Percentiles rank a stretch among this genome's conserved stretches.
Conservation (phyloP, 345 rosid species). For the Eucalyptus sideroxylon region DNA sequence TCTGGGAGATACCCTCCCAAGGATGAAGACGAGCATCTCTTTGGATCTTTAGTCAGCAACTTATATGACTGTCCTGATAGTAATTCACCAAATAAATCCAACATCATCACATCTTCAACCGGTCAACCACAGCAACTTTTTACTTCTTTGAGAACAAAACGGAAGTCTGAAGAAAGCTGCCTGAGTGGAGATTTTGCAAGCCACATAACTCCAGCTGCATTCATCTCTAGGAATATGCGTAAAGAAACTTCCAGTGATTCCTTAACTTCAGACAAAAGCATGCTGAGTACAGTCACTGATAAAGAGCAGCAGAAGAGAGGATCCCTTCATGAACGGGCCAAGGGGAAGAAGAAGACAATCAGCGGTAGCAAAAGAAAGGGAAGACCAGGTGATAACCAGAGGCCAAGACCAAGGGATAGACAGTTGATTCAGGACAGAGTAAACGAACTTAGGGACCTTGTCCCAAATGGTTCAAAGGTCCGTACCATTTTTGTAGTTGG, state of each 20-base stretch:
- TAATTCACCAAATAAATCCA: background rate
- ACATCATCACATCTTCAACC: background rate
- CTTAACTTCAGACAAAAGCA: constrained; percentile 8
- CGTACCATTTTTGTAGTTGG: background rate
- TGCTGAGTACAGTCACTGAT: background rate
- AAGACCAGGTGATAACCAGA: constrained; percentile 30
- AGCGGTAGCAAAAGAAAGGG: constrained; percentile 20
- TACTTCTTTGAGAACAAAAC: constrained; percentile 1
- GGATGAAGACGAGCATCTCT: constrained; percentile 14
- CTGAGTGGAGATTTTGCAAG: background rate
- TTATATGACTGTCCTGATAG: background rate
- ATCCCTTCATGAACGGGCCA: background rate
- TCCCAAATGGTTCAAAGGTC: constrained; percentile 48
- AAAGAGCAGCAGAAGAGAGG: background rate
- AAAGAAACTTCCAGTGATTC: background rate
- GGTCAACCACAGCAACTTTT: background rate
- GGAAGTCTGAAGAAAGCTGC: background rate
- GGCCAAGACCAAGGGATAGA: constrained; percentile 58
- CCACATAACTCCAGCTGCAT: constrained; percentile 1
- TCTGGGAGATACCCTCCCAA: background rate
- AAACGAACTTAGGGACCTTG: constrained; percentile 54
- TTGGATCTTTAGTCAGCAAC: constrained; percentile 21
- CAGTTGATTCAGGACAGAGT: constrained; percentile 65
- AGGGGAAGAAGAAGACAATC: constrained; percentile 8
- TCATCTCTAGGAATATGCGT: background rate